Percentiles rank a stretch among this genome's conserved stretches.
These are phyloP conservation scores for Mimosa pudica DNA, from an alignment of 306 rosid species.

Conservation along the genomic window DNA sequence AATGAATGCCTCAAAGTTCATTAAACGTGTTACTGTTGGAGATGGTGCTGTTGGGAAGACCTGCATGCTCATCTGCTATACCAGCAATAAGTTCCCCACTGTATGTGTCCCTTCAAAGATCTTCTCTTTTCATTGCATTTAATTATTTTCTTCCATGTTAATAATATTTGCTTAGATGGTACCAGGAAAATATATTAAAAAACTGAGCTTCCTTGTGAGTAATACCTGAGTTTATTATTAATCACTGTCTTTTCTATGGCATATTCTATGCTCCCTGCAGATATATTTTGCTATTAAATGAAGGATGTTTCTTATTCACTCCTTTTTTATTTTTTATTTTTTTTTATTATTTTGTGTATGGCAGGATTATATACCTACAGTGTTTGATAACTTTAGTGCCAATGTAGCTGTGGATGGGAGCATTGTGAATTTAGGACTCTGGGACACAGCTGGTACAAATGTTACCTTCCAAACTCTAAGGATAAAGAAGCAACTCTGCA, in stretches of 20 bases:
- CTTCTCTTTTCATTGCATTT: constrained; percentile 2
- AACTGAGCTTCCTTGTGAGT: not conserved
- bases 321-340: not conserved
- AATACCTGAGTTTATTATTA: not conserved
- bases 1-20: constrained; percentile 96
- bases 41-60: constrained; percentile 99
- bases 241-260: not conserved
- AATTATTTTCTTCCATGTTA: constrained; percentile 22
- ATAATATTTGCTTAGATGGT: constrained; percentile 4
- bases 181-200: not conserved
- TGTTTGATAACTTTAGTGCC: constrained; percentile 96
- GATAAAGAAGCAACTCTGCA: not conserved
- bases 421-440: constrained; percentile 88
- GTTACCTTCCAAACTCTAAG: not conserved
- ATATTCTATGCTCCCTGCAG: constrained; percentile 7
- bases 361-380: constrained; percentile 95
- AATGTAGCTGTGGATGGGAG: constrained; percentile 96
- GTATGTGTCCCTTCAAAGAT: constrained; percentile 42
- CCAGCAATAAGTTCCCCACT: constrained; percentile 95
- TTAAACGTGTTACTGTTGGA: constrained; percentile 98
- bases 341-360: not conserved
- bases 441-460: constrained; percentile 96
- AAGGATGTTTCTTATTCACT: constrained; percentile 13
- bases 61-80: constrained; percentile 98
- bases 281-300: not conserved